These are phyloP conservation scores for Colletotrichum acutatum DNA, from an alignment of 2,329 filamentous ascomycete genomes.

Conservation along the genomic window DNA sequence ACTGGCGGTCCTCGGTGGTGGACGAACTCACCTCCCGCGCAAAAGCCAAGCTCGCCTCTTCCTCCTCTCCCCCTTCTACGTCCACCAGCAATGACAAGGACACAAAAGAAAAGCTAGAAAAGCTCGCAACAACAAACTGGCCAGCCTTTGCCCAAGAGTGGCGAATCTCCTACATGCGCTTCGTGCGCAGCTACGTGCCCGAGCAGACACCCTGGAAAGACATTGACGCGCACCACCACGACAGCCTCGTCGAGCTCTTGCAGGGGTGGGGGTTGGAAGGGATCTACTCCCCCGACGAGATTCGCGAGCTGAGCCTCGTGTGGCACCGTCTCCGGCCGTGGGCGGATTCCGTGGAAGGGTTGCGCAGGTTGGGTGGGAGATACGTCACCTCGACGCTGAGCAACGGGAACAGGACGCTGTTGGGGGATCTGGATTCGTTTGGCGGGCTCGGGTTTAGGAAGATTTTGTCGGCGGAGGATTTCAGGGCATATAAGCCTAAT, in stretches of 20 bases:
- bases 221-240: constrained; percentile 77
- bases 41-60: constrained; percentile 57
- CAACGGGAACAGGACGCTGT: constrained; percentile 77
- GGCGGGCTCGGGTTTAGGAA: constrained; percentile 70
- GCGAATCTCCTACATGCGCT: constrained; percentile 71
- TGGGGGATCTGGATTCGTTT: constrained; percentile 71
- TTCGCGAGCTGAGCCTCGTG: constrained; percentile 70
- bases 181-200: constrained; percentile 65
- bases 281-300: constrained; percentile 73
- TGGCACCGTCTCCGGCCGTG: constrained; percentile 82
- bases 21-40: constrained; percentile 65
- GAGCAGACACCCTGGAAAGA: constrained; percentile 68
- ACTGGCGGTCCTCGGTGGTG: constrained; percentile 78
- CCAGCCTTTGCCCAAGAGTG: constrained; percentile 75
- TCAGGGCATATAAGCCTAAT: constrained; percentile 80
- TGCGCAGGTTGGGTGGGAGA: constrained; percentile 62
- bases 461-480: constrained; percentile 76
- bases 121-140: constrained; percentile 70
- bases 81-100: constrained; percentile 47
- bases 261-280: constrained; percentile 63
- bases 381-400: constrained; percentile 75
- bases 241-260: constrained; percentile 70
- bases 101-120: constrained; percentile 50
- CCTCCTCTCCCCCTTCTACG: constrained; percentile 51
- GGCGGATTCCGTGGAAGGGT: constrained; percentile 69